Base-by-base conservation (phyloP, 2,329 filamentous ascomycete species). In the Rhynchosporium graminicola region DNA sequence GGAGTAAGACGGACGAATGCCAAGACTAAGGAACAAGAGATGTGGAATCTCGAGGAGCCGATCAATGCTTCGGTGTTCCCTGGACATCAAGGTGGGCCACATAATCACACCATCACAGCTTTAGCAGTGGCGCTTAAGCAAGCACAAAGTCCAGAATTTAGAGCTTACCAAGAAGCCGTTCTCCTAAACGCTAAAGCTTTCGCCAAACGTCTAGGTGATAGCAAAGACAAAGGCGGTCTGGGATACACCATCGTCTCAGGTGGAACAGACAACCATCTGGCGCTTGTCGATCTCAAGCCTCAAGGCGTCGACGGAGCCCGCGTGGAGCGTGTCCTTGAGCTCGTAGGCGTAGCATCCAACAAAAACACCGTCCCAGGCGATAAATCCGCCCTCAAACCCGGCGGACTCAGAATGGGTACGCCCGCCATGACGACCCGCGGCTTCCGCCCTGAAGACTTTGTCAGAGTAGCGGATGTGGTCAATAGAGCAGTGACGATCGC, bases 361-460 rank as follows among this genome's bases (percentile, higher is more conserved):
- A 99, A 99, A 84, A 99, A 99, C 80, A 97, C 95, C 7, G 94
- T 97, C 0, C 95, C 95, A 0, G 95, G 94, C 48, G 95, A 99
- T 79, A 91, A 89, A 75, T 97, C 92, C 0, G 95, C 95, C 0
- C 85, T 99, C 74, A 91, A 94, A 67, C 95, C 95, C 13, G 94
- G 94, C 69, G 95, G 95, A 67, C 83, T 99, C 68, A 89, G 95
- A 69, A 93, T 99, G 79, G 95, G 95, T 61, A 95, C 94, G 0
- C 95, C 95, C 0, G 95, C 95, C 70, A 99, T 99, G 95, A 98
- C 95, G 28, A 97, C 92, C 20, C 87, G 95, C 65, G 95, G 94
- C n/a, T 94, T 99, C 76, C 85, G 83, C 69, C 88, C 93, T 72
- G 87, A 89, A 60, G 95, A 99, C 78, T 99, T 98, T 78, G 85